Evolutionary conservation across 108 stramenopile genomes (phyloP).

Genomic region (Nitzschia sp.): DNA sequence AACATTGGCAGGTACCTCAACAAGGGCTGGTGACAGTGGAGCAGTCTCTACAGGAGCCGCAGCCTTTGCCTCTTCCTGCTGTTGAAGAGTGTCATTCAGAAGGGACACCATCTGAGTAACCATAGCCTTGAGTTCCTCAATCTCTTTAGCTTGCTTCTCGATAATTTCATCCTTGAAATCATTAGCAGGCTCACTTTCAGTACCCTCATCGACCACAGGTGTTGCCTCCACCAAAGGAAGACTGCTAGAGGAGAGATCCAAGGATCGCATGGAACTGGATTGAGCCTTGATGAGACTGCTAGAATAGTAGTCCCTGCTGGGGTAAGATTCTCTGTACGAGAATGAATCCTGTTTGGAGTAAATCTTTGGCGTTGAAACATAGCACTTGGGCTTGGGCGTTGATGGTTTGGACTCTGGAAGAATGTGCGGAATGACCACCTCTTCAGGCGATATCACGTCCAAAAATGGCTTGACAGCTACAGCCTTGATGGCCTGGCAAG

Average conservation of each 20-base stretch:
- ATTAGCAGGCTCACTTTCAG: no score
- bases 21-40: not conserved
- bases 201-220: not conserved
- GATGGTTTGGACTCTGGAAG: no score
- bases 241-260: not conserved
- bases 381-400: no score
- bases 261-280: not conserved
- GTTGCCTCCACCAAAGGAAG: slow-evolving; percentile 11
- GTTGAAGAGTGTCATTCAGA: not conserved
- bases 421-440: no score
- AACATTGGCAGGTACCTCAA: not conserved
- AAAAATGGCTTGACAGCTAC: no score
- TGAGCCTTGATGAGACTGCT: no score
- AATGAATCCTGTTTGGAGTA: no score
- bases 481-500: no score
- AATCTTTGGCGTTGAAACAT: no score
- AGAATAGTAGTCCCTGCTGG: no score
- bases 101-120: slow-evolving; percentile 18
- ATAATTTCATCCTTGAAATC: slow-evolving; percentile 1
- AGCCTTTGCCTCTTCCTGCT: not conserved
- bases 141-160: slow-evolving; percentile 6
- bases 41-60: not conserved
- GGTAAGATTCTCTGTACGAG: no score
- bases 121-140: slow-evolving; percentile 12
- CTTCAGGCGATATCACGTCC: no score